Evolutionary conservation across 352 stramenopile genomes (phyloP).

Genomic region (Hyaloperonospora brassicae): DNA sequence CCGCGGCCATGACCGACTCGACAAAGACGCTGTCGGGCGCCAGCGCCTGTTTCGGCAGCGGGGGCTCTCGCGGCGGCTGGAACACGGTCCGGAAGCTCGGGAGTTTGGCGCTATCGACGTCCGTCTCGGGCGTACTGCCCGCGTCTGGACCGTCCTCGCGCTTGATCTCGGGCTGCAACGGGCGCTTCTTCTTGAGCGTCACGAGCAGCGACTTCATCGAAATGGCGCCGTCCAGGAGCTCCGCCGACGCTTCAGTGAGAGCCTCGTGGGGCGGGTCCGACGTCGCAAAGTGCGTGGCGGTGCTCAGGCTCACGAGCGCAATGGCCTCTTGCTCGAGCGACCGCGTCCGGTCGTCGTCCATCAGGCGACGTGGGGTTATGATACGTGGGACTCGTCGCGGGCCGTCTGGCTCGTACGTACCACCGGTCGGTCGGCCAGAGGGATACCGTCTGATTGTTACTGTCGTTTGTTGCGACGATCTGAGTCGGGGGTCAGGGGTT

Average conservation of each 20-base stretch:
- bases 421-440: conserved; percentile 12
- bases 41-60: not conserved
- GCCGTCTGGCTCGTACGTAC: not conserved
- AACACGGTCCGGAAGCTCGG: conserved; percentile 66
- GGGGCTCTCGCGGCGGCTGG: conserved; percentile 18
- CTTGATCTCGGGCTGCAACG: conserved; percentile 20
- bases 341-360: conserved; percentile 44
- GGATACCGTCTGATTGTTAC: conserved; percentile 16
- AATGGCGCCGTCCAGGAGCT: conserved; percentile 36
- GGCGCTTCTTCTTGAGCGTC: conserved; percentile 64
- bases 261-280: not conserved
- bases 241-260: conserved; percentile 7
- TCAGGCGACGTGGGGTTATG: conserved; percentile 16
- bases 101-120: conserved; percentile 29
- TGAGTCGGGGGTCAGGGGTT: conserved; percentile 2
- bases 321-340: conserved; percentile 60
- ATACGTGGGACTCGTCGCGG: conserved; percentile 4
- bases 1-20: conserved; percentile 15
- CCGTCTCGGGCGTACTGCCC: conserved; percentile 4
- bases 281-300: conserved; percentile 8
- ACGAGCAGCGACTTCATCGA: conserved; percentile 66
- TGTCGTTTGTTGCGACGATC: conserved; percentile 16
- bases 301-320: conserved; percentile 59
- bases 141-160: conserved; percentile 3
- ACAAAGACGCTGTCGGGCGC: conserved; percentile 2